Evolutionary conservation across 2,329 filamentous ascomycete species (phyloP), one percentile per base, ranked within the genome.

Genomic region (Fusarium anthophilum): DNA sequence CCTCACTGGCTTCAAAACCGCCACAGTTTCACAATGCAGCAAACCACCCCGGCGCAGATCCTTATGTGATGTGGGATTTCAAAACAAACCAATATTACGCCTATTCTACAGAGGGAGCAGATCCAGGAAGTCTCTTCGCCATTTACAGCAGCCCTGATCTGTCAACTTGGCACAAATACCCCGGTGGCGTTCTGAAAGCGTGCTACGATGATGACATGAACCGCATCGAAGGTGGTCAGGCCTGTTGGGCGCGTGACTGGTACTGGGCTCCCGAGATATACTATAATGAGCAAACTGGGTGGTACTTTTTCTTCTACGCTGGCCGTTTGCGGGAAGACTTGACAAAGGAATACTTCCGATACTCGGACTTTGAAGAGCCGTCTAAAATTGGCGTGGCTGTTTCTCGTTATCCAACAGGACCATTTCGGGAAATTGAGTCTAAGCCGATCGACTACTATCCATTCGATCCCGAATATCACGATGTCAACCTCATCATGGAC

Each of bases 401-500:
- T 15, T 81, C 81, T 30, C 76, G 79, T 4, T 81, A 79, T 10
- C 81, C 81, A 1, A 79, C 79, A 2, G 81, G 81, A 1, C 81
- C 81, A 0, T 82, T 81, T 54, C 60, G 58, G 15, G 81, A 82
- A 66, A 82, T 82, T 24, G 45, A 80, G 53, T 60, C 79, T 2
- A 73, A 77, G 37, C 81, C 81, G 1, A 78, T 82, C 7, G 78
- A 80, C 10, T 82, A 81, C 57, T 82, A 81, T 45, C 81, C 81
- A 0, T 82, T 81, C 61, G 81, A 82, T 64, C 81, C 81, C 1
- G 69, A 78, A 22, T 82, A 82, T 60, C 75, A 80, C 54, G 81
- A 82, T 56, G 78, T 82, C 54, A 82, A 82, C 59, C 81, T 82
- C 43, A 81, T 82, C 53, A 82, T 82, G 81, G 79, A 82, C 62